Evolutionary conservation across 805 yeast genomes (phyloP).

Genomic region (Spathaspora girioi): DNA sequence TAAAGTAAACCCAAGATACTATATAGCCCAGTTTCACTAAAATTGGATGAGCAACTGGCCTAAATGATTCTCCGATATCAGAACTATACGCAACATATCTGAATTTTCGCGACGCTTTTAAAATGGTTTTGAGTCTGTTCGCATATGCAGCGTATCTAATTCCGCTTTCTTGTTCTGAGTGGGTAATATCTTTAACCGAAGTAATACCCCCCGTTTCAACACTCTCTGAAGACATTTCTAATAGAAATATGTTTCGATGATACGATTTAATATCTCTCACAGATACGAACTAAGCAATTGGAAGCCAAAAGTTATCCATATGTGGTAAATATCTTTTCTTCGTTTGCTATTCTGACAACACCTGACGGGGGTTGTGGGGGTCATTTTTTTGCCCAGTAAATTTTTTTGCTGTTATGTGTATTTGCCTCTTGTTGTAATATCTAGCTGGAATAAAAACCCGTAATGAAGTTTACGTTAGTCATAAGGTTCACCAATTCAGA

Average conservation of each 20-base stretch:
- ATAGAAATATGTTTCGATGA: background rate
- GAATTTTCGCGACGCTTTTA: conserved; percentile 63
- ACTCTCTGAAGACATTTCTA: background rate
- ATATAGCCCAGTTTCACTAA: conserved; percentile 68
- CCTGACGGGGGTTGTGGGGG: background rate
- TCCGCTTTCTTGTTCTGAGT: conserved; percentile 15
- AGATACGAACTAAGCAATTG: background rate
- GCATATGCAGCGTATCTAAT: conserved; percentile 82
- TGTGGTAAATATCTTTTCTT: background rate
- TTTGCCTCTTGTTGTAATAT: background rate
- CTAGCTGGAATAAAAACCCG: background rate
- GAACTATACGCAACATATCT: conserved; percentile 78
- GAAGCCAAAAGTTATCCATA: background rate
- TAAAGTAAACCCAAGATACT: conserved; percentile 69
- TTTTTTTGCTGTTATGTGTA: background rate
- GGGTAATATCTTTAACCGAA: background rate
- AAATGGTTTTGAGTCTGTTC: conserved; percentile 65
- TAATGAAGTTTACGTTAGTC: conserved; percentile 20
- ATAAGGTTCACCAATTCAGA: conserved; percentile 29
- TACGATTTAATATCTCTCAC: background rate
- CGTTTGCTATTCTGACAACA: background rate
- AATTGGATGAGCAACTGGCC: conserved; percentile 73
- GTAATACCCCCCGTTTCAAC: background rate
- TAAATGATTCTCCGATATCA: conserved; percentile 81
- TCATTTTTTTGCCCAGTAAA: background rate